Conservation (phyloP, 2,329 filamentous ascomycete species). For the Lizonia empirigonia region DNA sequence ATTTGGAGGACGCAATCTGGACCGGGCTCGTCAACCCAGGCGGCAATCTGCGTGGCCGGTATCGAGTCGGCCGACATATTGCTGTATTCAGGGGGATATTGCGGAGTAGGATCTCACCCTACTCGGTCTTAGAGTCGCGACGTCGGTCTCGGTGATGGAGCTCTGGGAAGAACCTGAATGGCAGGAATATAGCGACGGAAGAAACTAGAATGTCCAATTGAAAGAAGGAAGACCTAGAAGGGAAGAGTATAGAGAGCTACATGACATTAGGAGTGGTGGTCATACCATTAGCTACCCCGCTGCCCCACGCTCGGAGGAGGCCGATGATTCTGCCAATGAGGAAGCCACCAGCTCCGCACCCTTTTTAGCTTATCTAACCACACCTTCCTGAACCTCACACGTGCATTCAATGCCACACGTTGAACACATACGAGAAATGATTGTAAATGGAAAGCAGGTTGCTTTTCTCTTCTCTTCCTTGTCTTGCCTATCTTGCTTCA, state of each 20-base stretch:
- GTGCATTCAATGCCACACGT: too few relatives aligned
- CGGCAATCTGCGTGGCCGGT: slow-evolving; percentile 43
- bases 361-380: slow-evolving; percentile 14
- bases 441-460: too few relatives aligned
- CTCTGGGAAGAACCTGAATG: neutral
- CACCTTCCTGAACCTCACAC: slow-evolving; percentile 8
- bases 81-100: neutral
- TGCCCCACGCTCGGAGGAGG: slow-evolving; percentile 15
- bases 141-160: neutral
- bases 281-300: slow-evolving; percentile 5
- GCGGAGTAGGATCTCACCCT: neutral
- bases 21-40: slow-evolving; percentile 46
- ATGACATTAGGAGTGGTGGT: neutral
- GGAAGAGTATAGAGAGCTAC: neutral
- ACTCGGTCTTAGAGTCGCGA: neutral
- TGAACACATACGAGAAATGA: too few relatives aligned
- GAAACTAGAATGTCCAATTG: too few relatives aligned
- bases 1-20: slow-evolving; percentile 46
- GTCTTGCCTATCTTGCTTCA: too few relatives aligned
- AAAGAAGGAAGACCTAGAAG: too few relatives aligned
- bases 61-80: slow-evolving; percentile 23
- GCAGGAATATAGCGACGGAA: too few relatives aligned
- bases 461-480: too few relatives aligned
- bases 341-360: slow-evolving; percentile 7
- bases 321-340: slow-evolving; percentile 10